Percentiles rank a stretch among this genome's conserved stretches.
These are phyloP conservation scores for Mucor ambiguus DNA, from an alignment of 371 early-diverging fungal genomes.

Conservation along the genomic window DNA sequence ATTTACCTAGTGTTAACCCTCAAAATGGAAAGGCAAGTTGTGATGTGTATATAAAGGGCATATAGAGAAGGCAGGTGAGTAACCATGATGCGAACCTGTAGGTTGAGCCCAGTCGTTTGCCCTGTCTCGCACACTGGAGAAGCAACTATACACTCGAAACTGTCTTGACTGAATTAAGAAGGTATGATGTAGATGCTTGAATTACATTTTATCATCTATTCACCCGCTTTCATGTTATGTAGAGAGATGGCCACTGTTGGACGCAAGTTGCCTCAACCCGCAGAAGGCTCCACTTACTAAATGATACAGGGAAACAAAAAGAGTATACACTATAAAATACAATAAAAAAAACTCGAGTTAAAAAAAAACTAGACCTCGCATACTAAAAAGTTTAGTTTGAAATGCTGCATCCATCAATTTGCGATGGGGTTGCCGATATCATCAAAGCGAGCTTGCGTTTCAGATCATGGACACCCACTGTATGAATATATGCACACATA, in stretches of 20 bases:
- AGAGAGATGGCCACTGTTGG: slow-evolving; percentile 87
- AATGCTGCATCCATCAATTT: neutral
- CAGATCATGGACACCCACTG: neutral
- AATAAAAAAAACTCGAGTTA: neutral
- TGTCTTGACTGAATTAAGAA: slow-evolving; percentile 83
- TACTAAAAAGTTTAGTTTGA: neutral
- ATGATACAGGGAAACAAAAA: neutral
- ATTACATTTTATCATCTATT: neutral
- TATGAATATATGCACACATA: neutral
- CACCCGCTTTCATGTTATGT: slow-evolving; percentile 1
- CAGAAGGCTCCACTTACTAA: slow-evolving; percentile 78
- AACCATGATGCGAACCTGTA: slow-evolving; percentile 22
- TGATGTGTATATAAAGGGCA: slow-evolving; percentile 4
- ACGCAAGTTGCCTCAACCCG: slow-evolving; percentile 88
- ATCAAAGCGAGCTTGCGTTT: neutral
- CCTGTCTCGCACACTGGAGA: slow-evolving; percentile 84
- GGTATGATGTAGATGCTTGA: slow-evolving; percentile 44
- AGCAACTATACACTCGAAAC: slow-evolving; percentile 78
- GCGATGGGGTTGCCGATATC: neutral
- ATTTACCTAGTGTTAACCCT: slow-evolving; percentile 88
- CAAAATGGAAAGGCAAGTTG: slow-evolving; percentile 70
- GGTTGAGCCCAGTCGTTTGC: slow-evolving; percentile 71
- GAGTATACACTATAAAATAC: slow-evolving; percentile 1
- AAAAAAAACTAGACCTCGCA: neutral
- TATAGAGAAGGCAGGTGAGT: neutral